These are phyloP conservation scores for Echria macrotheca DNA, from an alignment of 495 filamentous ascomycete species.

Conservation along the genomic window DNA sequence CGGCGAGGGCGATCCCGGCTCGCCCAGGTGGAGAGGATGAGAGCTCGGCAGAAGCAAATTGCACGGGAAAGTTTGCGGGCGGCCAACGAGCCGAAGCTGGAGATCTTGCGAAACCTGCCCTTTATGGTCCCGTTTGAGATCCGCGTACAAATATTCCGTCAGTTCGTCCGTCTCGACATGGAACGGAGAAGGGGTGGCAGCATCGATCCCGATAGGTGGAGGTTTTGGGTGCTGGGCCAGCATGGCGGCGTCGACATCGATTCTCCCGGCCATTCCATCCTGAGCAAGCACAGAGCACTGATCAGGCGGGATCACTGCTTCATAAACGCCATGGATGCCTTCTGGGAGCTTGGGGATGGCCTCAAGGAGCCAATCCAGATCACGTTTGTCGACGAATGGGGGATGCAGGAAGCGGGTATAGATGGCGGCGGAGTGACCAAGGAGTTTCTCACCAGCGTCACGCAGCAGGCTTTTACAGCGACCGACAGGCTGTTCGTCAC, in stretches of 20 bases:
- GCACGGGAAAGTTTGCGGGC: conserved; percentile 64
- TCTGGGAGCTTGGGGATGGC: conserved; percentile 72
- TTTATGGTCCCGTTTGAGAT: conserved; percentile 94
- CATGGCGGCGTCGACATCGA: conserved; percentile 28
- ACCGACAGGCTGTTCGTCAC: conserved; percentile 59
- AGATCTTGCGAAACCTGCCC: conserved; percentile 92
- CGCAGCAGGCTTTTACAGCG: conserved; percentile 70
- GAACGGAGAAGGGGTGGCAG: conserved; percentile 66
- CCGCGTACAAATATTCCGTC: conserved; percentile 86
- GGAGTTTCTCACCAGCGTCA: conserved; percentile 90
- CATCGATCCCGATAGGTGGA: conserved; percentile 75
- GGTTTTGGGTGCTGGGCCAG: conserved; percentile 53
- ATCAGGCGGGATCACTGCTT: conserved; percentile 79
- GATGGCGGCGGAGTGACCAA: conserved; percentile 98
- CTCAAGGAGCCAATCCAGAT: conserved; percentile 98
- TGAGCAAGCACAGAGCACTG: conserved; percentile 71
- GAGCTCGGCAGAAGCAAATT: conserved; percentile 56
- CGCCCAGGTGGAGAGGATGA: conserved; percentile 40
- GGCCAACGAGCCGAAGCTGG: conserved; percentile 72
- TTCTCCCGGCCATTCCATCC: conserved; percentile 38
- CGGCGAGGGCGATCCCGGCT: conserved; percentile 32
- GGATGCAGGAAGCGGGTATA: conserved; percentile 82
- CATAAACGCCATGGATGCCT: conserved; percentile 77
- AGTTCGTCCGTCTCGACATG: conserved; percentile 85
- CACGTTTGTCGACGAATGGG: conserved; percentile 90